Evolutionary conservation across 495 filamentous ascomycete genomes (phyloP).

Genomic region (Daldinia childiae): DNA sequence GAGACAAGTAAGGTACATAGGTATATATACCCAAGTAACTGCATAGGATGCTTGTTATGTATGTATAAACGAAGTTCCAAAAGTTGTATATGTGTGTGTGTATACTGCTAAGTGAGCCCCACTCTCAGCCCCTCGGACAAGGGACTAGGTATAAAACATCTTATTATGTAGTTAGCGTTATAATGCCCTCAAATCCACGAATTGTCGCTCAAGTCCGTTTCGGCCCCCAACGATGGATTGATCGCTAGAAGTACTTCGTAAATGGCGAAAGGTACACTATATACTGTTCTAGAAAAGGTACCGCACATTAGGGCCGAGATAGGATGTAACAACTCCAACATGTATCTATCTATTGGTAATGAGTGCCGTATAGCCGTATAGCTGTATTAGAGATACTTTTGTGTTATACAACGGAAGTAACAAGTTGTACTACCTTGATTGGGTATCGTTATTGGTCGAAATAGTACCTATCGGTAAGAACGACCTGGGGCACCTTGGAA

Average conservation of each 20-base stretch:
- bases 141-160: conserved; percentile 7
- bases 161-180: conserved; percentile 6
- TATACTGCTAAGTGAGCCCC: background rate
- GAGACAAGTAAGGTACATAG: background rate
- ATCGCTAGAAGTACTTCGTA: conserved; percentile 14
- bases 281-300: background rate
- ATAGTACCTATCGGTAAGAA: background rate
- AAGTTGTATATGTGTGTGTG: background rate
- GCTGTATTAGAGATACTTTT: background rate
- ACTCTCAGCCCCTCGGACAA: conserved; percentile 9
- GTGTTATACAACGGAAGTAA: background rate
- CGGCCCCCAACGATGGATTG: conserved; percentile 21
- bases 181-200: conserved; percentile 1
- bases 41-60: background rate
- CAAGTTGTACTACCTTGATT: background rate
- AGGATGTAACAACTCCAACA: background rate
- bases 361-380: background rate
- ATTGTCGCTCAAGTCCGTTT: conserved; percentile 10
- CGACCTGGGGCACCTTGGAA: background rate
- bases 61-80: background rate
- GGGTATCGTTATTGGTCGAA: conserved; percentile 1
- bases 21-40: background rate
- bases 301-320: background rate
- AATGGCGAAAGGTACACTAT: background rate
- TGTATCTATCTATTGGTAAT: background rate